Conservation (phyloP, 2,329 filamentous ascomycete genomes). For the Alternaria longipes region DNA sequence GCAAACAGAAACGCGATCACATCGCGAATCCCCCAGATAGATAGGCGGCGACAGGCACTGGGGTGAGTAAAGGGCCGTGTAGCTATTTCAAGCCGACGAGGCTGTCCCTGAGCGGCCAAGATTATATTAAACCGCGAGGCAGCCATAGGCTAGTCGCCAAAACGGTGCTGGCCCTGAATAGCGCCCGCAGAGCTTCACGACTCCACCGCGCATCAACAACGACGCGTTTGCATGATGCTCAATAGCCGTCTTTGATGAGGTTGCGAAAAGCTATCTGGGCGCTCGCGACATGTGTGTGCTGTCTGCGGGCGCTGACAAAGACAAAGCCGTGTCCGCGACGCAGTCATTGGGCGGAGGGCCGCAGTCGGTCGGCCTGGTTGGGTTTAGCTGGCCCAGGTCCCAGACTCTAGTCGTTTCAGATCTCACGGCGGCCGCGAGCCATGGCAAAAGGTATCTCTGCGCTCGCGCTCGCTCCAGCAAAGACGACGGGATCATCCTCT, state of each 20-base stretch:
- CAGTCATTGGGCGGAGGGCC: neutral
- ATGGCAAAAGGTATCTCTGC: constrained; percentile 23
- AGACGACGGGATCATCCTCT: constrained; percentile 14
- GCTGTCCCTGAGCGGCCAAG: neutral
- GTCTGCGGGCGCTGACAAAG: neutral
- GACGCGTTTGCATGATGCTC: neutral
- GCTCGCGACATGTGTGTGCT: neutral
- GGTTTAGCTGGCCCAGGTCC: constrained; percentile 14
- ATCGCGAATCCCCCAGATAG: constrained; percentile 10
- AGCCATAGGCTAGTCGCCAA: neutral
- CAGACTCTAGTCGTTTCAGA: constrained; percentile 14
- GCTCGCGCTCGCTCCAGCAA: constrained; percentile 17
- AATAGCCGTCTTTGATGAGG: neutral
- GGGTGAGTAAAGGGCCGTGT: neutral
- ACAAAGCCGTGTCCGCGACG: constrained; percentile 7
- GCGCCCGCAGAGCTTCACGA: constrained; percentile 7
- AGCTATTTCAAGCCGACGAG: constrained; percentile 16
- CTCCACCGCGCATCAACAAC: neutral
- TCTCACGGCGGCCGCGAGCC: constrained; percentile 22
- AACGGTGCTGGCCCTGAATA: constrained; percentile 5
- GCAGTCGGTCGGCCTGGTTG: constrained; percentile 10
- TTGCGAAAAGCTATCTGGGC: neutral
- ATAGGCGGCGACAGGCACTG: constrained; percentile 3
- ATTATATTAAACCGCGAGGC: neutral
- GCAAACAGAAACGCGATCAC: neutral